Base-by-base conservation (phyloP, 163 green algal species). In the Chloroidium sp. region DNA sequence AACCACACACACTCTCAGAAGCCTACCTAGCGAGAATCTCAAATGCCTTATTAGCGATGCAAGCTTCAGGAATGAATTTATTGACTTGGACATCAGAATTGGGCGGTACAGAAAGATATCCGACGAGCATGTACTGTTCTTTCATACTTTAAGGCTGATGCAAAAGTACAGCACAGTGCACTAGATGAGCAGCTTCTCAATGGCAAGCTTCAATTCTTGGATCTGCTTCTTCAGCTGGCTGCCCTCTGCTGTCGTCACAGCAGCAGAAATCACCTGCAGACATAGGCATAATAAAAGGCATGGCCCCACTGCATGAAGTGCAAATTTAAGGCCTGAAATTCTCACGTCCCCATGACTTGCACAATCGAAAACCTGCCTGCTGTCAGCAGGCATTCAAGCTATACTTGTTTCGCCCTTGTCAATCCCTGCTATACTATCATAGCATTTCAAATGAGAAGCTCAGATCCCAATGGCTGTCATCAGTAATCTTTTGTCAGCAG, bases 201-300 rank as follows among this genome's bases (percentile, higher is more conserved):
- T 98, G 57, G 91, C 89, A 59, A 94, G 87, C 92, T 98, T 98
- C 13, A 99, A 88, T 77, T 92, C 89, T 86, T 97, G 90, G 77
- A 99, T 98, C 86, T 99, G 96, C 36, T 78, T 88, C 89, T 98
- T 98, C 59, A 99, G 92, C 92, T 98, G 95, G 82, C 91, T 97
- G 83, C 95, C 96, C 85, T 99, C 96, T 86, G 99, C 98, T 80
- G 92, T 97, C 60, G 96, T 99, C 58, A 99, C 92, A 57, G 90
- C 96, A 76, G 85, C 90, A 0, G 96, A 88, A 74, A 99, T 99
- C 3, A 99, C 89, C 87, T 91, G 87, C 72, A 76, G 10, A 72
- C 36, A 36, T 36, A 36, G 36, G 36, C 36, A 36, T 36, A 36
- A 36, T 36, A 36, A 36, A 36, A 36, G 36, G 36, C 36, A 36